Base-by-base conservation (phyloP, 768 basidiomycete genomes). In the Amanita pallidorosea region DNA sequence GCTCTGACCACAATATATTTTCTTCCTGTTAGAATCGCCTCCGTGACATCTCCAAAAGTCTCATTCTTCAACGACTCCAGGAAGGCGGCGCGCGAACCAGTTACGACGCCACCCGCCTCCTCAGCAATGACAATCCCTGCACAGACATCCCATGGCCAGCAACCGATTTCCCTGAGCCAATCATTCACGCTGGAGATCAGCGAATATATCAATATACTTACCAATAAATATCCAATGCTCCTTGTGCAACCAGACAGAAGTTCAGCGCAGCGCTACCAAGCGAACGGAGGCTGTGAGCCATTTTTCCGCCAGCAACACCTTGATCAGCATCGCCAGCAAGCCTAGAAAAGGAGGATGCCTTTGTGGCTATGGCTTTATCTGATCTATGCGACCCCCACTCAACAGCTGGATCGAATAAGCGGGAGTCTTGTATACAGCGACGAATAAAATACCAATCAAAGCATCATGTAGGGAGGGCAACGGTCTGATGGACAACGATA, bases 121-220 rank as follows among this genome's bases (percentile, higher is more conserved):
- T 88, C 77, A 0, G 88, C 85, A 54, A 98, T 94, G 57, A 95
- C 83, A 11, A 88, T 81, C 0, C 93, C 95, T 2, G 95, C 92
- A 57, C 84, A 90, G 38, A 94, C 85, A 64, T 94, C 88, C 92
- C 90, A 94, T 12, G 86, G 80, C 72, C 73, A 76, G 55, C 75
- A 77, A 20, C 91, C 91, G 54, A 93, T 84, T 64, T 91, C 88
- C 85, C 85, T 86, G 53, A 33, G 33, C 36, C 17, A 41, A 7
- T 25, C 15, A 22, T 18, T 43, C 13, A 42, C 33, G 11, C n/a
- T 33, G 25, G n/a, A 17, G 7, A 40, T 36, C 25, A 17, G 17
- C 37, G 43, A 23, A 45, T 51, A 45, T 51, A 38, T 54, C 53
- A 52, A 47, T 23, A 43, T 47, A 64, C 76, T 54, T 55, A 88